These are phyloP conservation scores for Leccinum broughii DNA, from an alignment of 768 basidiomycete species.

Conservation along the genomic window DNA sequence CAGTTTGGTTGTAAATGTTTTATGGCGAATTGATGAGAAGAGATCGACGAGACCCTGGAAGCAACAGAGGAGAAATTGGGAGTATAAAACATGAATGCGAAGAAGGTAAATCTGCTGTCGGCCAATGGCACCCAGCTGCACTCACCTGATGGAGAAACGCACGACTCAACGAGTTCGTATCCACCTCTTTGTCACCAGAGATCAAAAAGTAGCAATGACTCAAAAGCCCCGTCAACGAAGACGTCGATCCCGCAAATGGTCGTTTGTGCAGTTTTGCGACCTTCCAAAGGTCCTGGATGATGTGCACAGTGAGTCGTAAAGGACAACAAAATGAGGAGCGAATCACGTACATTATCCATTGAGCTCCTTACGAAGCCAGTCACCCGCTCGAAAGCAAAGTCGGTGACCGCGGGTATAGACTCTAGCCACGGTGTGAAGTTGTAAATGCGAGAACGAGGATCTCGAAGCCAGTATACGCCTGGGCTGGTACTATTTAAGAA, in stretches of 20 bases:
- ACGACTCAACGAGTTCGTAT: conserved; percentile 59
- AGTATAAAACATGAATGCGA: background rate
- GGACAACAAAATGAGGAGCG: background rate
- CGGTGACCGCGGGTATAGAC: conserved; percentile 68
- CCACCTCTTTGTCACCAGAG: conserved; percentile 67
- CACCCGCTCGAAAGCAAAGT: conserved; percentile 84
- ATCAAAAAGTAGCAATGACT: conserved; percentile 88
- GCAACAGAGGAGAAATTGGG: background rate
- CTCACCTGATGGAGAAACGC: conserved; percentile 61
- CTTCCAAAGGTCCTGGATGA: conserved; percentile 56
- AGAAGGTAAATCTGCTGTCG: background rate
- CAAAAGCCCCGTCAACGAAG: conserved; percentile 81
- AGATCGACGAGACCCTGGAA: background rate
- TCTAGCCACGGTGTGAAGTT: conserved; percentile 79
- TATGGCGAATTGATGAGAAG: background rate
- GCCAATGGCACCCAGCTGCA: background rate
- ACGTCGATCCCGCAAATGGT: conserved; percentile 84
- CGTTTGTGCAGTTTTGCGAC: conserved; percentile 61
- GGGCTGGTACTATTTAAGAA: conserved; percentile 48
- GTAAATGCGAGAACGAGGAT: conserved; percentile 82
- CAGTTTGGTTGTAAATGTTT: conserved; percentile 1
- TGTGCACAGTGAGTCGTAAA: background rate
- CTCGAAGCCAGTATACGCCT: conserved; percentile 85
- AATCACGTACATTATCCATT: conserved; percentile 56
- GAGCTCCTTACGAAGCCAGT: conserved; percentile 77